Base-by-base conservation (phyloP, 73 alveolate species). In the Blepharisma japonicum region DNA sequence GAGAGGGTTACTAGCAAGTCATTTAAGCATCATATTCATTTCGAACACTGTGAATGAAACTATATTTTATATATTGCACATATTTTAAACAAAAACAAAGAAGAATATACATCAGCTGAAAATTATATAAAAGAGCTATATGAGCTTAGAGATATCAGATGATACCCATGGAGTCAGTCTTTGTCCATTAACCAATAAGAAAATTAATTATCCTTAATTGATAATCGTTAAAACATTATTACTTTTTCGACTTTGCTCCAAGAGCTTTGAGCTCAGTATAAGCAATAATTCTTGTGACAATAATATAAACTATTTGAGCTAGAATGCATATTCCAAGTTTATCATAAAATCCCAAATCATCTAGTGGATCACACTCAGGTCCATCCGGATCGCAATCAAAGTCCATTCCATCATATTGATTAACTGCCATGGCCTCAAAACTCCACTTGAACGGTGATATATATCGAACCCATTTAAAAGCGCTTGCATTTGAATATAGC, bases 71-170 rank as follows among this genome's bases (percentile, higher is more conserved):
- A 91, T 87, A 84, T 94, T 48, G 92, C 93, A 6, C 94, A 94
- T 79, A 80, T 95, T 45, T 71, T 89, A 53, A 91, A 92, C 86
- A 95, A 95, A 83, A 96, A 93, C 54, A 91, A 90, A 61, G 86
- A 89, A 14, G 98, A 94, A 68, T 86, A 92, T 55, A 94, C 97
- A 71, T 98, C 98, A 39, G 87, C 92, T 68, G 99, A 95, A 77
- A 83, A 94, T 53, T 94, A 86, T 78, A 95, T 93, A 45, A 85
- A 81, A 85, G 94, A 95, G 55, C 85, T 79, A 27, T 87, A 87
- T 78, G 71, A 84, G 56, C 92, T 89, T 55, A 84, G 87, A 71
- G 94, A 91, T 71, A 88, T 91, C 27, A 86, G 94, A 45, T 95
- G 99, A 98, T 88, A 94, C 87, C 99, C 99, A 9, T 39, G 23